A percentile compares a stretch with the other conserved stretches of the same genome.
These are phyloP conservation scores for Neobulgaria alba DNA, from an alignment of 2,329 filamentous ascomycete species.

Conservation along the genomic window DNA sequence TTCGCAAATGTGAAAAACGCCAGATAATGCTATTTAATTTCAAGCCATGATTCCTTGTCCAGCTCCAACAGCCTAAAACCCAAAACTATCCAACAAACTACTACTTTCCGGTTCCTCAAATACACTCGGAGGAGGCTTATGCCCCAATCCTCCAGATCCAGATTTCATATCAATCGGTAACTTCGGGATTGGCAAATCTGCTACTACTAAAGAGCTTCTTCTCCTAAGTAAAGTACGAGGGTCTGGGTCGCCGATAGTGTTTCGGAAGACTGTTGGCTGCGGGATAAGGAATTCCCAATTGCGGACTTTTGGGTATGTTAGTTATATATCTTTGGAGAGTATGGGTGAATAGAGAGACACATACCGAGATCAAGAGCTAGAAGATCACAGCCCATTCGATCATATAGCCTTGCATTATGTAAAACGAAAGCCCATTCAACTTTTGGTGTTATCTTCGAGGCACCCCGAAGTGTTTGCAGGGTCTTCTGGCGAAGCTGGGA, in stretches of 20 bases:
- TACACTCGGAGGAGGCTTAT: constrained; percentile 58
- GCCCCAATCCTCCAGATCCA: constrained; percentile 33
- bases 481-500: constrained; percentile 74
- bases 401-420: constrained; percentile 75
- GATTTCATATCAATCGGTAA: constrained; percentile 30
- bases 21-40: too few species aligned
- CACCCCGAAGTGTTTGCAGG: constrained; percentile 76
- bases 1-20: too few species aligned
- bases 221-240: constrained; percentile 56
- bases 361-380: constrained; percentile 76
- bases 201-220: constrained; percentile 70
- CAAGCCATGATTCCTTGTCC: too few species aligned
- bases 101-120: constrained; percentile 91
- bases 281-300: constrained; percentile 69
- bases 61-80: constrained; percentile 66
- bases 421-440: constrained; percentile 86
- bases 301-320: constrained; percentile 44
- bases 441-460: constrained; percentile 66
- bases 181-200: constrained; percentile 51
- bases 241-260: constrained; percentile 26
- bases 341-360: constrained; percentile 25
- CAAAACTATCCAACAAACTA: constrained; percentile 86
- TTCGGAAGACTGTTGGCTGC: constrained; percentile 35
- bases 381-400: constrained; percentile 87
- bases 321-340: neutral